These are phyloP conservation scores for Tricholoma sp. DNA, from an alignment of 768 basidiomycete genomes.

Conservation along the genomic window DNA sequence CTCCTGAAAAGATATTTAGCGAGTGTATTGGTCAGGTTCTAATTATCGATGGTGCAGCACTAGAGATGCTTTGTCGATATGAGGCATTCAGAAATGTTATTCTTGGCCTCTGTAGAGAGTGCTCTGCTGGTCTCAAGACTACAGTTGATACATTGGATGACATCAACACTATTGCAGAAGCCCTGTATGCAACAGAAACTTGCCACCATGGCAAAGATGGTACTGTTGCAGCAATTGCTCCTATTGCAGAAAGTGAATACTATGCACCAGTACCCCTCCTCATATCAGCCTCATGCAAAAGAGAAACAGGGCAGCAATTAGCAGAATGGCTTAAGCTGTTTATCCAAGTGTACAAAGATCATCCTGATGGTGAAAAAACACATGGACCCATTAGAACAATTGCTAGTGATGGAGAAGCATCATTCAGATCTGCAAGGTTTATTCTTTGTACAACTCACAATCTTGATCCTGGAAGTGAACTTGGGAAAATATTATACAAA, in stretches of 20 bases:
- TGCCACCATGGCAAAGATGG: conserved; percentile 23
- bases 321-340: conserved; percentile 15
- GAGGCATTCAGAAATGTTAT: conserved; percentile 8
- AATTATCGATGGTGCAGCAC: conserved; percentile 24
- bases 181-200: conserved; percentile 1
- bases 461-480: conserved; percentile 2
- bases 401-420: conserved; percentile 24
- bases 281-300: conserved; percentile 21
- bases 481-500: not conserved
- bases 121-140: not conserved
- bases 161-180: conserved; percentile 8
- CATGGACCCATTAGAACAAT: conserved; percentile 19
- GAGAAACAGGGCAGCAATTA: conserved; percentile 11
- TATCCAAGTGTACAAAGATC: conserved; percentile 9
- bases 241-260: conserved; percentile 14
- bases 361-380: conserved; percentile 13
- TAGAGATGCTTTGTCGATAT: conserved; percentile 19
- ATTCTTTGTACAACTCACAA: conserved; percentile 10
- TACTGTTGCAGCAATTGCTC: conserved; percentile 22
- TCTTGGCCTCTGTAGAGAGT: not conserved
- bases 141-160: not conserved
- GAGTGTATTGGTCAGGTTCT: too few species aligned
- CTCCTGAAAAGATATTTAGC: not conserved
- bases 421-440: conserved; percentile 17
- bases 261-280: conserved; percentile 19